phyloP scores from a whole-genome alignment of 345 rosid genomes.

The Linum usitatissimum region DNA sequence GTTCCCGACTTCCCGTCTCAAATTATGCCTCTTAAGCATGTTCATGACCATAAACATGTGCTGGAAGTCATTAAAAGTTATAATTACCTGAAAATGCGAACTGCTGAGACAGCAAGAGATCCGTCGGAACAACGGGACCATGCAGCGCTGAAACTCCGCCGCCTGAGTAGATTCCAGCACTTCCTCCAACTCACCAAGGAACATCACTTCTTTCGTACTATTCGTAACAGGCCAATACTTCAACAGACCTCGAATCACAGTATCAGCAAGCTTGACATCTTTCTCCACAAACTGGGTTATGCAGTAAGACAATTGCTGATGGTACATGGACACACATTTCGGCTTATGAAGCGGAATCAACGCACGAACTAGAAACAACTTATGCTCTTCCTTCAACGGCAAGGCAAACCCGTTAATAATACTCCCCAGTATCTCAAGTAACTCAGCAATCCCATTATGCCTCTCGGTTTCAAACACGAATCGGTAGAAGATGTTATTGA shows the following conservation, averaged over 20 bases:
- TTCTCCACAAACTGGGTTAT: conserved; percentile 4
- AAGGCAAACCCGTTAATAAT: conserved; percentile 4
- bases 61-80: background rate
- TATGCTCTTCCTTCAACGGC: conserved; percentile 5
- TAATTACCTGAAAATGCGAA: background rate
- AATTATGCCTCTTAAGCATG: too few species aligned
- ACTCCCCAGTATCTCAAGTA: conserved; percentile 1
- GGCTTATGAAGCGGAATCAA: conserved; percentile 6
- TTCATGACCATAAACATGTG: background rate
- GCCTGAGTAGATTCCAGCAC: conserved; percentile 1
- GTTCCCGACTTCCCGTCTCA: background rate
- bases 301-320: conserved; percentile 1
- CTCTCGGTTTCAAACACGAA: conserved; percentile 2
- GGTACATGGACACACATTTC: background rate
- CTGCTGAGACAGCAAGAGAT: conserved; percentile 3
- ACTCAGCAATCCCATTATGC: conserved; percentile 5
- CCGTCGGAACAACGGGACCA: conserved; percentile 1
- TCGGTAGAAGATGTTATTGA: background rate
- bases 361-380: conserved; percentile 2
- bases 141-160: conserved; percentile 4
- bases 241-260: conserved; percentile 1
- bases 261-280: conserved; percentile 4
- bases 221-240: conserved; percentile 1
- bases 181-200: conserved; percentile 5
- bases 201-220: background rate